Evolutionary conservation across 2,329 filamentous ascomycete species (phyloP).

Genomic region (Diaporthe sp.): DNA sequence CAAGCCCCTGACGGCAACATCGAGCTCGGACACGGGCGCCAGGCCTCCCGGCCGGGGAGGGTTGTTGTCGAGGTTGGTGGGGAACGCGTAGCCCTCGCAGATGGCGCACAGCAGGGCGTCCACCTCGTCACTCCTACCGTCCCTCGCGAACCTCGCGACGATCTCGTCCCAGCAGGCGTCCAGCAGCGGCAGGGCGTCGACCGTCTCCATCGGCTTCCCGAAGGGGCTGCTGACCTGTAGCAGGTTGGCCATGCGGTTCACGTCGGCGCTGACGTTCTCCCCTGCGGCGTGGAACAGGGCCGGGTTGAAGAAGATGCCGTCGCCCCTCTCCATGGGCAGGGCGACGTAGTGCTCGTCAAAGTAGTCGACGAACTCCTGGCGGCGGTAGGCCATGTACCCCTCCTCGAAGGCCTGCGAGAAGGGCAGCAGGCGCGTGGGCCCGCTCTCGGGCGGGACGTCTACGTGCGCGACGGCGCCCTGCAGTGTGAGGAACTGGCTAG

Average conservation of each 20-base stretch:
- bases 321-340: slow-evolving; percentile 63
- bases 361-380: slow-evolving; percentile 61
- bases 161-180: slow-evolving; percentile 56
- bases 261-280: slow-evolving; percentile 57
- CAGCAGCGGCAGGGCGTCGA: slow-evolving; percentile 62
- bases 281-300: slow-evolving; percentile 73
- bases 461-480: slow-evolving; percentile 73
- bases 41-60: slow-evolving; percentile 66
- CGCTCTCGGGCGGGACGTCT: slow-evolving; percentile 67
- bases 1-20: slow-evolving; percentile 58
- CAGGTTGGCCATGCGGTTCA: slow-evolving; percentile 69
- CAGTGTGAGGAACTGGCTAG: slow-evolving; percentile 68
- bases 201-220: slow-evolving; percentile 71
- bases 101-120: slow-evolving; percentile 60
- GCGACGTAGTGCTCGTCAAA: slow-evolving; percentile 64
- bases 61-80: slow-evolving; percentile 68
- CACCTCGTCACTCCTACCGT: slow-evolving; percentile 54
- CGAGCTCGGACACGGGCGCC: slow-evolving; percentile 70
- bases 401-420: slow-evolving; percentile 67
- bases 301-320: slow-evolving; percentile 73
- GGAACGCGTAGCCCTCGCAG: slow-evolving; percentile 70
- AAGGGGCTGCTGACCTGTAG: slow-evolving; percentile 71
- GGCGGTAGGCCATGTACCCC: slow-evolving; percentile 68
- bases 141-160: slow-evolving; percentile 41
- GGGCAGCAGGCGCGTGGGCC: slow-evolving; percentile 69